Evolutionary conservation across 305 asterid species (phyloP), one percentile per base, ranked within the genome.

Genomic region (Caryopteris hybrid): DNA sequence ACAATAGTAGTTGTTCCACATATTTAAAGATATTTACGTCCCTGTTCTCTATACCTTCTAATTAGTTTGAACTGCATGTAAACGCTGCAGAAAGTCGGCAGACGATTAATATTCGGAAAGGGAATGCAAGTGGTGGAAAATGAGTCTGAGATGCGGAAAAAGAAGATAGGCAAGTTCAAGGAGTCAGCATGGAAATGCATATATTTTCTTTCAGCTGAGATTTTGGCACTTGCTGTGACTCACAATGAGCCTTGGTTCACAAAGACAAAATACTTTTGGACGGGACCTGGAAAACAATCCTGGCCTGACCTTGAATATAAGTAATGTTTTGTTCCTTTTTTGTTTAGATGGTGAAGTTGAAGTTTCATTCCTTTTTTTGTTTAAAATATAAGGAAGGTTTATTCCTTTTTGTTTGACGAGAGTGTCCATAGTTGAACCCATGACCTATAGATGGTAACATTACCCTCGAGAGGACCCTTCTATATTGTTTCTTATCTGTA

Each of bases 101-200:
- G 88, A 66, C 79, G 85, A 25, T 77, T 94, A 76, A 86, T 94
- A 74, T 91, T 91, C 66, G 90, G 88, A 64, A 87, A 87, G 83
- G 88, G 85, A 60, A 74, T 41, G 66, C 80, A 80, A 76, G 70
- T 41, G 60, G 75, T 79, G 64, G 85, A 76, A 59, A 70, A 66
- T 41, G 85, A 82, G 77, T 79, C 81, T 29, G 82, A 63, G n/a
- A 90, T 82, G 41, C 78, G 78, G 39, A 82, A 76, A 67, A 91
- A 86, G 85, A 91, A 85, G 76, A 80, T 94, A 60, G 66, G 81
- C 41, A 94, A 94, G 80, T 91, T 94, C 88, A 91, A 89, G 81
- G 98, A 91, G 75, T 94, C 99, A 20, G 96, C 98, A 33, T 94
- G 99, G 99, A 94, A 91, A 76, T 94, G 91, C 46, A 69, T 91